Evolutionary conservation across 2,329 filamentous ascomycete genomes (phyloP).

Genomic region (Arthroderma sp.): DNA sequence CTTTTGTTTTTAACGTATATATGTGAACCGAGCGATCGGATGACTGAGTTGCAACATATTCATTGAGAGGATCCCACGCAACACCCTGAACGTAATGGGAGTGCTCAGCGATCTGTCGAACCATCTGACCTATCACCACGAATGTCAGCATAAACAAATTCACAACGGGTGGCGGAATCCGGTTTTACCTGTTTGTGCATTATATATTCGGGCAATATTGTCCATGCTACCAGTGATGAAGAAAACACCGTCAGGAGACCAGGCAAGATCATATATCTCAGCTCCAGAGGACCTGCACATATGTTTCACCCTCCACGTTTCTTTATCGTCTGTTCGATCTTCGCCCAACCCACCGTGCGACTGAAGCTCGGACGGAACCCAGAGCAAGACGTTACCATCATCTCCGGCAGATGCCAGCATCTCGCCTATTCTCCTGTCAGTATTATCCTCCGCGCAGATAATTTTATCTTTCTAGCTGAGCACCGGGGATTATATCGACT

Average conservation of each 20-base stretch:
- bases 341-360: slow-evolving; percentile 59
- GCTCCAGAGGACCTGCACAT: slow-evolving; percentile 93
- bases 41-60: slow-evolving; percentile 95
- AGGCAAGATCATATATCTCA: slow-evolving; percentile 95
- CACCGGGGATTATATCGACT: not conserved
- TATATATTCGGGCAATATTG: slow-evolving; percentile 94
- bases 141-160: not conserved
- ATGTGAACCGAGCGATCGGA: slow-evolving; percentile 97
- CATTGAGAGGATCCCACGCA: slow-evolving; percentile 94
- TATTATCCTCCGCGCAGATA: too few species aligned
- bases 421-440: slow-evolving; percentile 49
- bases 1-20: slow-evolving; percentile 90
- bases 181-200: slow-evolving; percentile 66
- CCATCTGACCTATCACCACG: slow-evolving; percentile 42
- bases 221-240: slow-evolving; percentile 99
- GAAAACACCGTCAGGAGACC: slow-evolving; percentile 92
- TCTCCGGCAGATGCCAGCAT: slow-evolving; percentile 89
- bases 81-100: slow-evolving; percentile 98
- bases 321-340: slow-evolving; percentile 81
- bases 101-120: slow-evolving; percentile 91
- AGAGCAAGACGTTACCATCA: slow-evolving; percentile 91
- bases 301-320: slow-evolving; percentile 91
- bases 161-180: not conserved
- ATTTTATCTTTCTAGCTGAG: too few species aligned
- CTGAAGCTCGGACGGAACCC: slow-evolving; percentile 75